Base-by-base conservation (phyloP, 1,284 basidiomycete genomes). In the Puccinia novopanici region DNA sequence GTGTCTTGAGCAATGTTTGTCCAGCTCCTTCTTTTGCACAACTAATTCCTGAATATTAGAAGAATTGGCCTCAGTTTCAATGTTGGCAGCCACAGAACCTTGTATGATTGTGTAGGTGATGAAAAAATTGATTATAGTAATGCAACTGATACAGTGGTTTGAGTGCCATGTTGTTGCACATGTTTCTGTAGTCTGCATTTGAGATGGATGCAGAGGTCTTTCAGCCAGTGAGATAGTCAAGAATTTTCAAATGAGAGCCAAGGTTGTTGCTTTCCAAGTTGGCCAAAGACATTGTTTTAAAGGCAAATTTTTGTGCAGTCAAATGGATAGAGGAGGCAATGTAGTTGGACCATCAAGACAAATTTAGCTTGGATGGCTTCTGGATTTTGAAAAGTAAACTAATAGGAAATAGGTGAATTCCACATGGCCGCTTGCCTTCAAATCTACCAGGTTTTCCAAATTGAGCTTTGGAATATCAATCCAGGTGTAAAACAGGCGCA, bases 181-280 rank as follows among this genome's bases (percentile, higher is more conserved):
- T 45, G 42, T 6, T 57, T n/a, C 22, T 19, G 19, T 57, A 6
- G 27, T 57, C 55, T 57, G 19, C 19, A 8, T 45, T 45, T 45
- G 15, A 45, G 42, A 6, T 45, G 6, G 42, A 45, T 45, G 42
- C 15, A 45, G 42, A 45, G 15, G 55, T 57, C 55, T 57, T 57
- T n/a, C 55, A 57, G 55, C 27, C 22, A n/a, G 55, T 57, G 6
- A 57, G 55, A 57, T 57, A 57, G 22, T 57, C 55, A n/a, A 57
- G 27, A 27, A 57, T 57, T 5, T n/a, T 8, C 55, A 57, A 57
- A 27, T 57, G 55, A 6, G 55, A 57, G 8, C 6, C 55, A 22
- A 57, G 55, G 6, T 57, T 57, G 27, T 57, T 19, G 22, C 27
- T 27, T 27, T 22, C 27, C 55, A 57, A 27, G 27, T 57, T 27